Conservation (phyloP, 805 yeast species). For the Yamadazyma akitaensis region DNA sequence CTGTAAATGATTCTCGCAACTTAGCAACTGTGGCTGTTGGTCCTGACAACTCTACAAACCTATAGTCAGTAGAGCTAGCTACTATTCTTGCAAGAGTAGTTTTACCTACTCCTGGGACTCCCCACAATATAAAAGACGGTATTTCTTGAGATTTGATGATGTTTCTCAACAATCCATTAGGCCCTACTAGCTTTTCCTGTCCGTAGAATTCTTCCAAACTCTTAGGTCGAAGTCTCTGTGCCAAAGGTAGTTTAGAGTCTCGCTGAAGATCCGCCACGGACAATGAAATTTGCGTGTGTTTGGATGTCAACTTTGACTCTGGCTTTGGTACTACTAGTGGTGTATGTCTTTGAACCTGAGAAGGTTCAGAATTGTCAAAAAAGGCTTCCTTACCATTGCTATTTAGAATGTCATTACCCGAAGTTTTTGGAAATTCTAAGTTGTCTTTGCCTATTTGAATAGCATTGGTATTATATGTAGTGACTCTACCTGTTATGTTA, state of each 20-base stretch:
- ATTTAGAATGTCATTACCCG: background rate
- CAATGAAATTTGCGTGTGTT: background rate
- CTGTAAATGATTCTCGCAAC: conserved; percentile 32
- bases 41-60: conserved; percentile 40
- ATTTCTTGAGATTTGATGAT: conserved; percentile 31
- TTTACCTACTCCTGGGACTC: conserved; percentile 45
- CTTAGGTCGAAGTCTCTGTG: conserved; percentile 40
- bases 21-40: conserved; percentile 35
- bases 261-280: conserved; percentile 15
- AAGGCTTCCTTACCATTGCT: background rate
- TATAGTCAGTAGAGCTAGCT: conserved; percentile 27
- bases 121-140: conserved; percentile 44
- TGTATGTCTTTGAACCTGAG: background rate
- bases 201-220: conserved; percentile 38
- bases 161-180: conserved; percentile 34
- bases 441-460: background rate
- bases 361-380: background rate
- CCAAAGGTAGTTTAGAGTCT: conserved; percentile 30
- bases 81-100: conserved; percentile 41
- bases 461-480: background rate
- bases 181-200: conserved; percentile 39
- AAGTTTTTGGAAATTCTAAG: background rate
- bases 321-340: background rate
- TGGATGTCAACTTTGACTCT: conserved; percentile 2
- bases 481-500: background rate